Conservation (phyloP, 225 moss, liverwort and hornwort genomes). For the Antitrichia curtipendula region DNA sequence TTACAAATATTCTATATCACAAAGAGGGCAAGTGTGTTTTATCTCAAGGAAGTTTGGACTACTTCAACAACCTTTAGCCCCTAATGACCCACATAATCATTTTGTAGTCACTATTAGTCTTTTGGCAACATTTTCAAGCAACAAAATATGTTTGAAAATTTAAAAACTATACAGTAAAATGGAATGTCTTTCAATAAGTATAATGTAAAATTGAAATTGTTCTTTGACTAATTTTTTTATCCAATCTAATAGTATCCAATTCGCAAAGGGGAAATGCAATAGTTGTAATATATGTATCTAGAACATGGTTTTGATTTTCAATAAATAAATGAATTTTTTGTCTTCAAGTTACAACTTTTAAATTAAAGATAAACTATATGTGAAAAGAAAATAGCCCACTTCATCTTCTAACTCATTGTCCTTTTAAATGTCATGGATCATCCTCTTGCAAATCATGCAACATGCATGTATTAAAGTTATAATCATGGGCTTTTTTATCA, state of each 20-base stretch:
- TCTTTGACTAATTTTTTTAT: not conserved
- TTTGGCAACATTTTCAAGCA: not conserved
- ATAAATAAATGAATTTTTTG: rapidly evolving
- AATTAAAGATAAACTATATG: not conserved
- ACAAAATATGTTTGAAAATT: not conserved
- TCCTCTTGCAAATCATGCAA: not conserved
- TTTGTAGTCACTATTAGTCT: rapidly evolving
- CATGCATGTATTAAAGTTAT: rapidly evolving
- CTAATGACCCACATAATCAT: rapidly evolving
- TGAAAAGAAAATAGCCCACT: not conserved
- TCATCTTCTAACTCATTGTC: not conserved
- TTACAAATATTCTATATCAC: not conserved
- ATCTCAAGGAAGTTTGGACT: not conserved
- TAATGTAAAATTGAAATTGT: not conserved
- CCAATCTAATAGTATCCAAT: rapidly evolving
- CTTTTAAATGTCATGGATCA: rapidly evolving
- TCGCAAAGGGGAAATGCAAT: not conserved
- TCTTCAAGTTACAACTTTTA: not conserved
- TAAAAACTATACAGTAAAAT: not conserved
- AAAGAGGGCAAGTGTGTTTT: rapidly evolving
- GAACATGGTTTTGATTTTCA: not conserved
- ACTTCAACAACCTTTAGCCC: too few relatives aligned
- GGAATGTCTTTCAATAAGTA: not conserved
- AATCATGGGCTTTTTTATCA: rapidly evolving
- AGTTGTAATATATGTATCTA: not conserved